phyloP scores from a whole-genome alignment of 2,329 filamentous ascomycete species.

The Aspergillus thermomutatus region DNA sequence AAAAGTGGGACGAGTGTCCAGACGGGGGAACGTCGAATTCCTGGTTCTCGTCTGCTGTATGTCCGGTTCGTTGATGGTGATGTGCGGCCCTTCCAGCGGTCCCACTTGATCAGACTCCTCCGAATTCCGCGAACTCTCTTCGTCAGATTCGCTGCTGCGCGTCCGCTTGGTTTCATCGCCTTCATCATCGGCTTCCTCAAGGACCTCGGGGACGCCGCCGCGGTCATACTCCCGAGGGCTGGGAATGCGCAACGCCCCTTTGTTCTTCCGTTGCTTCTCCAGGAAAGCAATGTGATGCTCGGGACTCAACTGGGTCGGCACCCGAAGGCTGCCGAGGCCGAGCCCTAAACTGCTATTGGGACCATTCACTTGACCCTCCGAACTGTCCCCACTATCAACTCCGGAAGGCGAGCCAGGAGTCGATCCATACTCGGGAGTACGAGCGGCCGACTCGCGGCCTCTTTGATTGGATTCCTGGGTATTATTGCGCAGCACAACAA shows the following conservation, averaged over 20 bases:
- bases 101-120: constrained; percentile 22
- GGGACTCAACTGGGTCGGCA: constrained; percentile 55
- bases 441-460: constrained; percentile 8
- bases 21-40: constrained; percentile 36
- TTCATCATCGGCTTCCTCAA: constrained; percentile 47
- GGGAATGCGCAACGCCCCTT: constrained; percentile 78
- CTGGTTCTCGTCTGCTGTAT: constrained; percentile 32
- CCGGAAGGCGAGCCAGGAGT: constrained; percentile 23
- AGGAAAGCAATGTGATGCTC: constrained; percentile 87
- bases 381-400: constrained; percentile 18
- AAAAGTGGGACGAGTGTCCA: constrained; percentile 35
- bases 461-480: constrained; percentile 26
- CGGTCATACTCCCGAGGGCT: constrained; percentile 86
- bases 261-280: constrained; percentile 74
- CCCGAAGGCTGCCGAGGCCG: constrained; percentile 47
- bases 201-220: constrained; percentile 66
- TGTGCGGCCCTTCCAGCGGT: constrained; percentile 37
- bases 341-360: constrained; percentile 7
- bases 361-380: constrained; percentile 12
- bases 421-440: constrained; percentile 21
- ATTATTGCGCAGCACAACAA: constrained; percentile 36
- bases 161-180: constrained; percentile 18
- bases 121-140: constrained; percentile 10
- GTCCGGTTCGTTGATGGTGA: constrained; percentile 48
- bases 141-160: constrained; percentile 22